Base-by-base conservation (phyloP, 2,329 filamentous ascomycete genomes). In the Lachnellula willkommii region DNA sequence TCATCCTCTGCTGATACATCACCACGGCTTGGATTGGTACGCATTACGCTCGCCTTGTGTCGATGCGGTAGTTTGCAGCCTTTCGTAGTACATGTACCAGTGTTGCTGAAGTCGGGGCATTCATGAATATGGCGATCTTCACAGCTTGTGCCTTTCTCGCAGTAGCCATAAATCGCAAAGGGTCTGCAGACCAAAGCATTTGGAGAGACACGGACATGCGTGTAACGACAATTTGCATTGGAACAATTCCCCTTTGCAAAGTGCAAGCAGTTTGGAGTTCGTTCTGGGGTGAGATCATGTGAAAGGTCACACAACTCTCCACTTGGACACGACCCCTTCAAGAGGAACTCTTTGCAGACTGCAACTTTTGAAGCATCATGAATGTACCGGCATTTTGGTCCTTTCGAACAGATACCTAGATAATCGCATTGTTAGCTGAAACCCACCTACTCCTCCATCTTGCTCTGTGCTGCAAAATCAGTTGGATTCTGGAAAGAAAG, bases 71-170 rank as follows among this genome's bases (percentile, higher is more conserved):
- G 81, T 70, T 87, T 88, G 77, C 93, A 97, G 63, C 86, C 85
- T 73, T 86, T 84, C 70, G 82, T 84, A 70, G 84, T 85, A 82
- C 94, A 99, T 60, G 79, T 77, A 66, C 93, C 93, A 58, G 83
- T 90, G 74, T 96, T 95, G 80, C 90, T 89, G 77, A 95, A 96
- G 71, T 95, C 89, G 60, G 94, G 93, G 73, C 94, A 97, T 73
- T 97, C 93, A 74, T 88, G 87, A 56, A 93, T 87, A 75, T 99
- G 94, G 59, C 91, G 87, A 61, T 94, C 84, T 58, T 82, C 74
- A 73, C 94, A 97, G 54, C 79, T 74, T 54, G 81, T 79, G 58
- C 93, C 94, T 70, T 88, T 89, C 59, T 88, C 85, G 76, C 94
- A 97, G 73, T 91, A 97, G 52, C 94, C 93, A 68, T 92, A 81